Base-by-base conservation (phyloP, 768 basidiomycete species). In the Termitomyces sp. region DNA sequence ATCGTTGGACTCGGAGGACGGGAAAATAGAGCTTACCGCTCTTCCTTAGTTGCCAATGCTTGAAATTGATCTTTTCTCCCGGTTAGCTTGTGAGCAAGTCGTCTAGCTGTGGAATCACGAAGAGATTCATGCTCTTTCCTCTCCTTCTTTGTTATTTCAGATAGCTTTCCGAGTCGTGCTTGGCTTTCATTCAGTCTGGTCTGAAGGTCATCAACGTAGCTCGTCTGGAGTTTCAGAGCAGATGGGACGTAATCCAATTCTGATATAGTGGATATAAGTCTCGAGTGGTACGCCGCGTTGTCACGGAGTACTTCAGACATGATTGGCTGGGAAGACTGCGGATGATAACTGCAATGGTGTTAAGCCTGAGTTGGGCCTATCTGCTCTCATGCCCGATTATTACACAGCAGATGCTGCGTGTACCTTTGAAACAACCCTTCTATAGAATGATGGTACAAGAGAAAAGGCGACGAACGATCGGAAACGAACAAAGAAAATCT, bases 31-130 rank as follows among this genome's bases (percentile, higher is more conserved):
- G 62, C 69, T 26, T 57, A 78, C 78, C 71, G 63, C 61, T 80
- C 78, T 60, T 78, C 78, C 56, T 79, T 77, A 40, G 67, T 72
- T 50, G 69, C 74, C 64, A 65, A 75, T 15, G 71, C 75, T 45
- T 72, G 71, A 60, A 69, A 78, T 59, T 76, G 71, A 43, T 75
- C 75, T 58, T 67, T 72, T 57, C 72, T 70, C 4, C 78, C 77
- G 4, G 74, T 66, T 15, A 78, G 51, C 60, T 70, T 74, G 50
- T 74, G 71, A 0, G 75, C 72, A 14, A 77, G 64, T 56, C 73
- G 62, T 38, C 70, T 62, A 14, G 73, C 64, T 7, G 74, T 73
- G 21, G 76, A 75, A 55, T 78, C 72, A 19, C 75, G 65, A 47
- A 77, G 55, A 15, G 64, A 59, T 54, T 73, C 71, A 61, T 80